phyloP scores from a whole-genome alignment of 768 basidiomycete genomes.

The Leccinum incarnatum region DNA sequence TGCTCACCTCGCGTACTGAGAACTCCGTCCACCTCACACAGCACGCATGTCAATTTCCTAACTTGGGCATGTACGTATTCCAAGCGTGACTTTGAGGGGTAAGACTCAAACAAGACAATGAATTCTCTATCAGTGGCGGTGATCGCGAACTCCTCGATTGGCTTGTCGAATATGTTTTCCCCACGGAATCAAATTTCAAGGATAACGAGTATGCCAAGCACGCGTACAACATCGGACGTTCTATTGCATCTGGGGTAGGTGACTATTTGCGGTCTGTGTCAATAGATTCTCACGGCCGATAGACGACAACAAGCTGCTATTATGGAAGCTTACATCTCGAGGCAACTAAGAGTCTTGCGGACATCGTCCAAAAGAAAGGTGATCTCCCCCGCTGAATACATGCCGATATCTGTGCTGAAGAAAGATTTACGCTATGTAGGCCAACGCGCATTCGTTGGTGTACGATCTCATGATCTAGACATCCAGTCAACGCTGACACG shows the following conservation, averaged over 20 bases:
- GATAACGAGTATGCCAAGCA: conserved; percentile 62
- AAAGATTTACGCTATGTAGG: conserved; percentile 38
- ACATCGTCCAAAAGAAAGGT: conserved; percentile 61
- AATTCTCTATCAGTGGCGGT: conserved; percentile 52
- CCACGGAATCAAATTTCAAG: conserved; percentile 73
- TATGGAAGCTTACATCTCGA: conserved; percentile 80
- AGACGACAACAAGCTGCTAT: conserved; percentile 91
- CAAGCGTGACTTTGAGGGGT: neutral
- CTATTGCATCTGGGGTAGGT: conserved; percentile 72
- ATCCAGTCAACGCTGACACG: conserved; percentile 8
- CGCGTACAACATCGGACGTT: conserved; percentile 65
- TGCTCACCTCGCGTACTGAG: neutral
- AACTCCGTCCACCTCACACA: conserved; percentile 1
- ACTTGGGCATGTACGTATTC: conserved; percentile 30
- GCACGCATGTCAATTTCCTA: conserved; percentile 41
- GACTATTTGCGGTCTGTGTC: neutral
- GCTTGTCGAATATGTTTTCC: conserved; percentile 80
- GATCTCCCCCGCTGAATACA: conserved; percentile 6
- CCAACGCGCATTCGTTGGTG: conserved; percentile 82
- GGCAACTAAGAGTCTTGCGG: conserved; percentile 74
- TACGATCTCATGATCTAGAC: conserved; percentile 26
- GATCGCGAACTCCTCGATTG: conserved; percentile 84
- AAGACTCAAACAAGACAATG: neutral
- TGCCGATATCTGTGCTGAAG: conserved; percentile 3
- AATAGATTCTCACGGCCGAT: conserved; percentile 2